A percentile compares a stretch with the other conserved stretches of the same genome.
Conservation (phyloP, 768 basidiomycete species). For the Mycena vulgaris region DNA sequence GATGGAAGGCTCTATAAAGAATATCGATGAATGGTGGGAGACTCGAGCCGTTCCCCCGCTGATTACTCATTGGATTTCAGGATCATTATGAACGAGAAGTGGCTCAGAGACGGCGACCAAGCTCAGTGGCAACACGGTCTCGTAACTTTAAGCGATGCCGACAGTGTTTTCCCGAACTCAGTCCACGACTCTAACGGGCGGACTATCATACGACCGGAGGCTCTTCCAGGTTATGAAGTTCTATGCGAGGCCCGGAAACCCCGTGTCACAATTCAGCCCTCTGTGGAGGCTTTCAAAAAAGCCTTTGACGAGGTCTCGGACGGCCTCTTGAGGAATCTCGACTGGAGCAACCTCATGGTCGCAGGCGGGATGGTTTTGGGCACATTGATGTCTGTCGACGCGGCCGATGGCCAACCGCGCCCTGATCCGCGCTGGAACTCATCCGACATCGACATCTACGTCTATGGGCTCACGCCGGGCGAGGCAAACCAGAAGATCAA, state of each 20-base stretch:
- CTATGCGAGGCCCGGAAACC: slow-evolving; percentile 9
- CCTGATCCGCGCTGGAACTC: slow-evolving; percentile 10
- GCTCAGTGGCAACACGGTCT: slow-evolving; percentile 23
- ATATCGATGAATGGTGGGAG: slow-evolving; percentile 26
- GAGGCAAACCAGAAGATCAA: slow-evolving; percentile 20
- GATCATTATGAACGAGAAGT: slow-evolving; percentile 27
- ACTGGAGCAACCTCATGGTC: slow-evolving; percentile 26
- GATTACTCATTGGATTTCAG: background rate
- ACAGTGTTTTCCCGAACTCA: slow-evolving; percentile 14
- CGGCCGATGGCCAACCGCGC: background rate
- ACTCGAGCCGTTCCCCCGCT: background rate
- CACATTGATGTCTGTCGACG: slow-evolving; percentile 20
- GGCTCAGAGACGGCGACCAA: slow-evolving; percentile 13
- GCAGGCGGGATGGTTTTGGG: slow-evolving; percentile 27
- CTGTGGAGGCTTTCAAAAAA: slow-evolving; percentile 7
- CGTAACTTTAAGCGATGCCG: slow-evolving; percentile 12
- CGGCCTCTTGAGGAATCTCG: slow-evolving; percentile 14
- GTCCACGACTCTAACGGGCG: background rate
- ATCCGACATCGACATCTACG: slow-evolving; percentile 30
- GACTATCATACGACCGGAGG: slow-evolving; percentile 1
- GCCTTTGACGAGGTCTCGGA: slow-evolving; percentile 29
- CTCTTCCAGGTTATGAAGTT: slow-evolving; percentile 19
- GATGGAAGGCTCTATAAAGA: background rate
- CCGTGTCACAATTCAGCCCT: slow-evolving; percentile 21
- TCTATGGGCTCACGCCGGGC: slow-evolving; percentile 13